Evolutionary conservation across 2,329 filamentous ascomycete genomes (phyloP), one percentile per base, ranked within the genome.

Genomic region (Penicillium sp.): DNA sequence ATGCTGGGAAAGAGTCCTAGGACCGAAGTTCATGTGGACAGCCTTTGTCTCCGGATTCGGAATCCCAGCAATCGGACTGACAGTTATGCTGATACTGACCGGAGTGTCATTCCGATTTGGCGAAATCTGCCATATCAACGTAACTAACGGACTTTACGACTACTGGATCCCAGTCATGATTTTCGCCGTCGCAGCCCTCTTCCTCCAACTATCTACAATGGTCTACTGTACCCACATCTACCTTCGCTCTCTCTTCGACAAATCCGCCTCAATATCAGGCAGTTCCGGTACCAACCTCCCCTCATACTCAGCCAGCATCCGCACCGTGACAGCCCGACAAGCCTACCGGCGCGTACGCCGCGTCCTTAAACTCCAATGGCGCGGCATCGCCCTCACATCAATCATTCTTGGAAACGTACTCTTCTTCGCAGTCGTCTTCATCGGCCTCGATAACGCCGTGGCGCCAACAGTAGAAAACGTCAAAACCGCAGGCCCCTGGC

Each of bases 101-200:
- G 94, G 94, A 21, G 91, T 97, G 4, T 97, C 93, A 1, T 97
- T 93, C 77, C 88, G 94, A 50, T 97, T 97, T 69, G 94, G 94
- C 52, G 83, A 84, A 48, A 90, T 92, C 29, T 99, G 94, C 75
- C 93, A 97, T 73, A 93, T 97, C 79, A 97, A 97, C 79, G 91
- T 96, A 74, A 78, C 85, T 55, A 85, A 96, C 73, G 93, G 91
- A 60, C 79, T 96, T 73, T 85, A 87, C 33, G 89, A 89, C 70
- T 91, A 96, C 70, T 97, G 93, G 93, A 91, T 93, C 17, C 96
- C 94, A 0, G 76, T 97, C 29, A 81, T 96, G 64, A 84, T 88
- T 5, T 89, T 97, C 68, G 85, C 91, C 35, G 89, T 86, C 25
- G 77, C 89, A 41, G 89, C 92, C 0, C 84, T 91, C 66, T 79